Conservation (phyloP, 2,329 filamentous ascomycete genomes). For the Sporothrix luriei region DNA sequence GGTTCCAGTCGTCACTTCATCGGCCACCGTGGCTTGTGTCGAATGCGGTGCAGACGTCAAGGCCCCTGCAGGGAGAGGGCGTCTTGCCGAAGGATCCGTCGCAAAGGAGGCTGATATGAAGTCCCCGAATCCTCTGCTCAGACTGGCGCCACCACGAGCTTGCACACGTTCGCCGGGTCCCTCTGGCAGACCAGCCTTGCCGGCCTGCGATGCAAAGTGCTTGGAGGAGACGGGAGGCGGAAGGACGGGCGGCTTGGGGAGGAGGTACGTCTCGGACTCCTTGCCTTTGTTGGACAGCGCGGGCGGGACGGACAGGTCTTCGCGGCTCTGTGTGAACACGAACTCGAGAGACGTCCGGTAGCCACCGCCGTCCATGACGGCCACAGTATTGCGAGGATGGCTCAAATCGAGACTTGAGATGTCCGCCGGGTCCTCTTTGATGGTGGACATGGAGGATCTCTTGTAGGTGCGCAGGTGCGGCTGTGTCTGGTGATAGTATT, state of each 20-base stretch:
- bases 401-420: not conserved
- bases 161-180: conserved; percentile 1
- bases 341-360: not conserved
- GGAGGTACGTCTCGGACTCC: not conserved
- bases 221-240: not conserved
- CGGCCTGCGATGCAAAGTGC: not conserved
- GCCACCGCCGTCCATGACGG: not conserved
- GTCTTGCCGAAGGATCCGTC: not conserved
- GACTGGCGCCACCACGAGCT: no score
- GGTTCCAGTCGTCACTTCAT: not conserved
- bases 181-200: conserved; percentile 9
- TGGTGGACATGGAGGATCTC: conserved; percentile 35
- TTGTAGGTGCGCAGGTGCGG: conserved; percentile 28
- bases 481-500: not conserved
- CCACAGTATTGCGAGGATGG: not conserved
- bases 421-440: conserved; percentile 35
- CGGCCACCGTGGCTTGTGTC: no score
- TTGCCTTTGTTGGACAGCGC: not conserved
- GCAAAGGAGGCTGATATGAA: conserved; percentile 25
- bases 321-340: not conserved
- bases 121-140: not conserved
- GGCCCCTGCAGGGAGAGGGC: not conserved
- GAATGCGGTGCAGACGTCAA: not conserved
- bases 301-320: not conserved
- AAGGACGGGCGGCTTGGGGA: conserved; percentile 1